Percentiles rank a stretch among this genome's conserved stretches.
These are phyloP conservation scores for Acanthamoeba polyphaga DNA, from an alignment of 208 protist species.

Conservation along the genomic window DNA sequence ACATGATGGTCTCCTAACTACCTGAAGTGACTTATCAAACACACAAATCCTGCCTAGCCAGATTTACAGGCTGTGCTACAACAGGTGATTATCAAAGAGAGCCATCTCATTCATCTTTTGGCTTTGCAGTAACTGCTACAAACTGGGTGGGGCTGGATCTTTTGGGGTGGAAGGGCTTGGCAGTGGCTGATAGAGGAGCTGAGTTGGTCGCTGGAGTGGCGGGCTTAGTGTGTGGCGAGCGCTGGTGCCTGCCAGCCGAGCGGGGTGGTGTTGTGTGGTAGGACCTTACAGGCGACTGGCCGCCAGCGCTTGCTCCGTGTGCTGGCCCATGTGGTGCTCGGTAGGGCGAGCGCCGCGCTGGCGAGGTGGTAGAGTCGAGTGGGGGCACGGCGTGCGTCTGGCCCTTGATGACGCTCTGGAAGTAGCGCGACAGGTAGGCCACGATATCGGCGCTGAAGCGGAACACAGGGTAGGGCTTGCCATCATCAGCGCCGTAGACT, in stretches of 20 bases:
- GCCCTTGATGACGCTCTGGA: not conserved
- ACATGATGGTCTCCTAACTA: too few species aligned
- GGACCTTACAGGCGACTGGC: not conserved
- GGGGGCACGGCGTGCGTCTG: not conserved
- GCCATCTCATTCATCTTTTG: too few species aligned
- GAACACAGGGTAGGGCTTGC: constrained; percentile 28
- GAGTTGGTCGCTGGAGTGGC: not conserved
- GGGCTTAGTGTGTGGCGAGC: not conserved
- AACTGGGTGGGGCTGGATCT: not conserved
- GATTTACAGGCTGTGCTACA: too few species aligned
- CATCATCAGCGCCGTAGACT: not conserved
- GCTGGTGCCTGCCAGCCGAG: not conserved
- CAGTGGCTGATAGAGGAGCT: not conserved
- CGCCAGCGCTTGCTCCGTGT: not conserved
- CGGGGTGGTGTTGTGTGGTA: not conserved
- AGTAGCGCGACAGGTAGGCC: not conserved
- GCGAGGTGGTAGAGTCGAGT: not conserved
- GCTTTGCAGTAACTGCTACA: too few species aligned
- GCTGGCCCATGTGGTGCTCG: too few species aligned
- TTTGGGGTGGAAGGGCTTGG: not conserved
- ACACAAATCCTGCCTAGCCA: too few species aligned
- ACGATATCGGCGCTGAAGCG: constrained; percentile 3
- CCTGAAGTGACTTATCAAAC: too few species aligned
- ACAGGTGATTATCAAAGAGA: too few species aligned
- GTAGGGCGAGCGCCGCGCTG: not conserved